phyloP scores from a whole-genome alignment of 1,284 basidiomycete species.

The Trichosporon asahii region DNA sequence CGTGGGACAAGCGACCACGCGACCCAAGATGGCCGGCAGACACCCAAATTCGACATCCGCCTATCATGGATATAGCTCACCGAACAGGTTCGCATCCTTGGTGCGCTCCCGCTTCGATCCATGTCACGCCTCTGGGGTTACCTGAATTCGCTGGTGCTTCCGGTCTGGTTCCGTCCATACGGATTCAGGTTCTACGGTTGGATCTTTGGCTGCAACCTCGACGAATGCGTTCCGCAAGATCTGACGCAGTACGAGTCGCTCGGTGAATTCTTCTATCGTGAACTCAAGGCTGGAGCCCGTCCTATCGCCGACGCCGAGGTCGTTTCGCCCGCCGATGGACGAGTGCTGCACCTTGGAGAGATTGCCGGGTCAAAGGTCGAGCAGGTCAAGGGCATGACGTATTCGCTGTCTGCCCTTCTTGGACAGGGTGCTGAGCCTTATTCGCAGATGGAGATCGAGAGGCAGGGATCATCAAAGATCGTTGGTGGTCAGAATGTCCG shows the following conservation, averaged over 20 bases:
- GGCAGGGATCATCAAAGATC: slow-evolving; percentile 39
- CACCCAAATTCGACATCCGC: neutral
- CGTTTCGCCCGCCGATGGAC: slow-evolving; percentile 91
- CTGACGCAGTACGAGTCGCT: slow-evolving; percentile 74
- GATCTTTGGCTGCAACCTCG: slow-evolving; percentile 88
- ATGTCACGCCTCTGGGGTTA: slow-evolving; percentile 96
- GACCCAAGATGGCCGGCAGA: neutral
- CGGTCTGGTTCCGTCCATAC: slow-evolving; percentile 87
- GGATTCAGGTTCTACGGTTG: slow-evolving; percentile 81
- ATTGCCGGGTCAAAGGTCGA: slow-evolving; percentile 79
- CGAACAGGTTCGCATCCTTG: slow-evolving; percentile 83
- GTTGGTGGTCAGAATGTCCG: slow-evolving; percentile 43
- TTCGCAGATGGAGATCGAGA: slow-evolving; percentile 22
- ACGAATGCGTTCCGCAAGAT: slow-evolving; percentile 80
- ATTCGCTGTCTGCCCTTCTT: slow-evolving; percentile 87
- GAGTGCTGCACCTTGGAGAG: slow-evolving; percentile 85
- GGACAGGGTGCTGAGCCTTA: slow-evolving; percentile 52
- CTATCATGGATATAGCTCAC: slow-evolving; percentile 11
- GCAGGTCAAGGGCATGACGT: slow-evolving; percentile 97
- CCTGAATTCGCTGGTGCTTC: slow-evolving; percentile 84
- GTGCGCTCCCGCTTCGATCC: slow-evolving; percentile 87
- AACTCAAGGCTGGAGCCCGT: slow-evolving; percentile 74
- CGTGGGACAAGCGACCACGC: neutral
- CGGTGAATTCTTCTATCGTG: slow-evolving; percentile 93
- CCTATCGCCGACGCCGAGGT: slow-evolving; percentile 75